Evolutionary conservation across 1,284 basidiomycete genomes (phyloP).

Genomic region (Fomes fomentarius): DNA sequence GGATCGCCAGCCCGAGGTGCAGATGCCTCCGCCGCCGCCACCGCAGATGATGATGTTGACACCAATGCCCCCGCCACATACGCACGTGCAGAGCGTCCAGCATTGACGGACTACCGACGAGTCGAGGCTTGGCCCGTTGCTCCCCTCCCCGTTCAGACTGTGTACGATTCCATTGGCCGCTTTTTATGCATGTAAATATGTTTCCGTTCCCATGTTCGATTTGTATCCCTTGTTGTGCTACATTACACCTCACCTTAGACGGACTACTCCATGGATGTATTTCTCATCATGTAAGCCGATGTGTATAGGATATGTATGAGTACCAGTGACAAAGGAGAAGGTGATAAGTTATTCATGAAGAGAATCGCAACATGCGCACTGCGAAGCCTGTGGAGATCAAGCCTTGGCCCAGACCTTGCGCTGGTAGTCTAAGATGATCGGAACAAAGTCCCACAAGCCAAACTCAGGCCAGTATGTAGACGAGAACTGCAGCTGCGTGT

Average conservation of each 20-base stretch:
- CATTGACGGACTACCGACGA: conserved; percentile 2
- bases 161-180: not conserved
- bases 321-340: not conserved
- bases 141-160: not conserved
- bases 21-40: conserved; percentile 8
- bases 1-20: conserved; percentile 7
- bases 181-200: not conserved
- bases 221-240: not conserved
- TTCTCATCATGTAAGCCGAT: not conserved
- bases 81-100: conserved; percentile 13
- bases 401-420: conserved; percentile 59
- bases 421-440: conserved; percentile 87
- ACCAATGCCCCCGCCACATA: not conserved
- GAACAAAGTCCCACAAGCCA: conserved; percentile 84
- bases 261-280: conserved; percentile 3
- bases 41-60: too few species aligned
- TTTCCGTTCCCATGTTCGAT: not conserved
- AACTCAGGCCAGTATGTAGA: conserved; percentile 95
- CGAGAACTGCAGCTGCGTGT: conserved; percentile 93
- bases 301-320: too few species aligned
- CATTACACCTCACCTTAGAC: not conserved
- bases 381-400: too few species aligned
- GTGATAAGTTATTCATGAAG: conserved; percentile 17
- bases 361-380: too few species aligned
- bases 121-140: too few species aligned